A percentile compares a stretch with the other conserved stretches of the same genome.
Evolutionary conservation across 192 early-diverging fungal species (phyloP).

Genomic region (Ramicandelaber brevisporus): DNA sequence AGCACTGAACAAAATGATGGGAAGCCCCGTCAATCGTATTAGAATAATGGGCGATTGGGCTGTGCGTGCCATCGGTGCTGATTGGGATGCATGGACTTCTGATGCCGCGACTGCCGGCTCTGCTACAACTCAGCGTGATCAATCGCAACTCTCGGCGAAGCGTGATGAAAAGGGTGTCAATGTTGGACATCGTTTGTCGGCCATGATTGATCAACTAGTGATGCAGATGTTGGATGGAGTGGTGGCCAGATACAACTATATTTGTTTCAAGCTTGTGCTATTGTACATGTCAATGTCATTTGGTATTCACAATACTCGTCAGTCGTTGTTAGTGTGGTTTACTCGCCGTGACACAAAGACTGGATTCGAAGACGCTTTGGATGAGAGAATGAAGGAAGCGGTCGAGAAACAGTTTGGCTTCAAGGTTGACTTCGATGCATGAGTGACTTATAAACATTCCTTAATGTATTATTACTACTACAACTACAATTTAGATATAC

Average conservation of each 20-base stretch:
- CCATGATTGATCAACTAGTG: slow-evolving; percentile 13
- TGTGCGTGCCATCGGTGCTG: slow-evolving; percentile 20
- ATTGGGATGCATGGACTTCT: slow-evolving; percentile 10
- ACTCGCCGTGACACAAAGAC: background rate
- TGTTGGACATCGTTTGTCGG: slow-evolving; percentile 4
- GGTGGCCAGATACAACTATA: too few relatives aligned
- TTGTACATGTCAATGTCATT: slow-evolving; percentile 30
- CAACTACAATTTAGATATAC: too few relatives aligned
- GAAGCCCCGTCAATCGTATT: slow-evolving; percentile 70
- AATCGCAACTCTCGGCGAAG: slow-evolving; percentile 1
- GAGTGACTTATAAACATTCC: too few relatives aligned
- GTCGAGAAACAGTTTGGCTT: slow-evolving; percentile 57
- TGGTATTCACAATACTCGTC: background rate
- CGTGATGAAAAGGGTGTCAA: background rate
- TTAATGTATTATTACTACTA: too few relatives aligned
- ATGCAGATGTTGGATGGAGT: too few relatives aligned
- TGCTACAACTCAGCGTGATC: background rate
- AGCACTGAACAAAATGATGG: slow-evolving; percentile 61
- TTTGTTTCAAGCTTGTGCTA: slow-evolving; percentile 29
- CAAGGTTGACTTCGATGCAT: slow-evolving; percentile 47
- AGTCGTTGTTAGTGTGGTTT: background rate
- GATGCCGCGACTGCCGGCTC: background rate
- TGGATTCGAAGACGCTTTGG: slow-evolving; percentile 57
- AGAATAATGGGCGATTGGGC: slow-evolving; percentile 67
- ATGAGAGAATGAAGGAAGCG: slow-evolving; percentile 32